Evolutionary conservation across 805 yeast species (phyloP).

Genomic region (Lachancea cidri): DNA sequence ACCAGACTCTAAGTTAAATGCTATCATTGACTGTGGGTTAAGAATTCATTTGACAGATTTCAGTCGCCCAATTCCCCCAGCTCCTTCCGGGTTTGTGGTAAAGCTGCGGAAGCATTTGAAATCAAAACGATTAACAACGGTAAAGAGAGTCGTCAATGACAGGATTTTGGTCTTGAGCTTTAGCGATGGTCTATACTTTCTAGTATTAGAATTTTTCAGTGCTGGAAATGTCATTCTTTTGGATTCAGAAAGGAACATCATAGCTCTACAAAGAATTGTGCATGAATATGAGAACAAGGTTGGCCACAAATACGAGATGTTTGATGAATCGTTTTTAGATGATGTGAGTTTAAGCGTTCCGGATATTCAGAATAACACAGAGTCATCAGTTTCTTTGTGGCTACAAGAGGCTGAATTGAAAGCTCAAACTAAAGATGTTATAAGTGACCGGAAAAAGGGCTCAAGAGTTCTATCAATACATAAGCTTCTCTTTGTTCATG

Average conservation of each 20-base stretch:
- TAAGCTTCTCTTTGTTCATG: slow-evolving; percentile 60
- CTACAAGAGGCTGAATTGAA: slow-evolving; percentile 21
- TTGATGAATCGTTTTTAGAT: slow-evolving; percentile 47
- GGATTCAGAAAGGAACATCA: slow-evolving; percentile 60
- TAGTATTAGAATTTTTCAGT: slow-evolving; percentile 88
- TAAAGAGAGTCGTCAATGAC: slow-evolving; percentile 73
- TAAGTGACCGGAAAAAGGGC: slow-evolving; percentile 32
- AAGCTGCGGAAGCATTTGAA: slow-evolving; percentile 84
- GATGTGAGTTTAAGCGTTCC: slow-evolving; percentile 11
- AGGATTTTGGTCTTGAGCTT: slow-evolving; percentile 81
- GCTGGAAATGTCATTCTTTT: slow-evolving; percentile 86
- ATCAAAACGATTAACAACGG: slow-evolving; percentile 65
- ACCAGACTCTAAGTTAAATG: slow-evolving; percentile 72
- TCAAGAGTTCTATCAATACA: slow-evolving; percentile 56
- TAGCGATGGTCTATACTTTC: slow-evolving; percentile 70
- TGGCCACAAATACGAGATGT: slow-evolving; percentile 63
- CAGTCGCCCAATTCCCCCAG: slow-evolving; percentile 72
- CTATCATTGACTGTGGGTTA: slow-evolving; percentile 84
- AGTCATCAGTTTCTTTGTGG: slow-evolving; percentile 25
- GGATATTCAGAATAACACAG: slow-evolving; percentile 8
- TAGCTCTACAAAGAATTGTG: slow-evolving; percentile 74
- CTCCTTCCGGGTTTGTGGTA: slow-evolving; percentile 80
- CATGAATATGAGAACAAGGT: slow-evolving; percentile 67
- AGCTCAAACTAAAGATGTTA: slow-evolving; percentile 5
- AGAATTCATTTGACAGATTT: slow-evolving; percentile 73